Conservation (phyloP, 2,329 filamentous ascomycete genomes). For the Penicillium sp. region DNA sequence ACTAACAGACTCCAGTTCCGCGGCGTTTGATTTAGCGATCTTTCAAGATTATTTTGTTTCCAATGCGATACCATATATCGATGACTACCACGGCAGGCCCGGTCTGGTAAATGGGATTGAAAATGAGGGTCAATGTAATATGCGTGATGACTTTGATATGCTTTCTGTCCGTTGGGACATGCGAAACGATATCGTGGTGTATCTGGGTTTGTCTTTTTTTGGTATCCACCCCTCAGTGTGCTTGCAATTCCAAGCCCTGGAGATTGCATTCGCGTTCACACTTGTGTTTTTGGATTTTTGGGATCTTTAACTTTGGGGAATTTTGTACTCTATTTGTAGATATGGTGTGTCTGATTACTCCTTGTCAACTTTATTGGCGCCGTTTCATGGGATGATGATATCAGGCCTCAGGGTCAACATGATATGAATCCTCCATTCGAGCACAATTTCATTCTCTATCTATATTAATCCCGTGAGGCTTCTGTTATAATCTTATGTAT, state of each 20-base stretch:
- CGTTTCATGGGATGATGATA: background rate
- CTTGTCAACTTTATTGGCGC: background rate
- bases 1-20: conserved; percentile 50
- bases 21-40: conserved; percentile 44
- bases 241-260: background rate
- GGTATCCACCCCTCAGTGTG: background rate
- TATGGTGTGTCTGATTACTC: conserved; percentile 3
- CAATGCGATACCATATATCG: conserved; percentile 18
- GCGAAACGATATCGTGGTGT: conserved; percentile 9
- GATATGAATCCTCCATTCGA: too few relatives aligned
- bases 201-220: conserved; percentile 2
- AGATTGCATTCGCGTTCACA: background rate
- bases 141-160: conserved; percentile 26
- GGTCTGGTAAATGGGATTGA: conserved; percentile 23
- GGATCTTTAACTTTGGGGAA: background rate
- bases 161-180: conserved; percentile 7
- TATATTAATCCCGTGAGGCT: too few relatives aligned
- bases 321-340: conserved; percentile 10
- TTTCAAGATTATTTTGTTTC: conserved; percentile 13
- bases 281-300: background rate
- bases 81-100: conserved; percentile 34
- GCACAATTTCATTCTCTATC: too few relatives aligned
- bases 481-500: too few relatives aligned
- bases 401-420: too few relatives aligned
- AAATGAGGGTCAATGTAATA: conserved; percentile 18